Base-by-base conservation (phyloP, 352 stramenopile species). In the Pythium apleroticum region DNA sequence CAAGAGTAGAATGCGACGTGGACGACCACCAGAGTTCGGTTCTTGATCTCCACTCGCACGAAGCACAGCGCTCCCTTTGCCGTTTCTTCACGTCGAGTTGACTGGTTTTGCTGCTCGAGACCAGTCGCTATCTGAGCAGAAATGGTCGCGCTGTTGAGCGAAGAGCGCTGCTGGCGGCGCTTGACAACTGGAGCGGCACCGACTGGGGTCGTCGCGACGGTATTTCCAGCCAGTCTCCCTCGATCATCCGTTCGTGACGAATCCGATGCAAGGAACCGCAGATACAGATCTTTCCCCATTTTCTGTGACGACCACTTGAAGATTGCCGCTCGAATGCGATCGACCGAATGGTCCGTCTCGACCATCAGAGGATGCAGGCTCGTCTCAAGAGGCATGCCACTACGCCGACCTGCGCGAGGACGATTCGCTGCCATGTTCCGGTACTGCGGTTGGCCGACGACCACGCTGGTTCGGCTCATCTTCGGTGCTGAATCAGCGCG, bases 1-100 rank as follows among this genome's bases (percentile, higher is more conserved):
- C 81, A 89, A n/a, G 86, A 80, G 43, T 93, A 96, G 52, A 96
- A 96, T n/a, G 88, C 88, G 30, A 94, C 80, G 62, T 96, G 84
- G 35, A 96, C 66, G 24, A 84, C 80, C 17, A 85, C 84, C 2
- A 96, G 59, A 19, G 85, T 90, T 60, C 89, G 87, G 68, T 82
- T 91, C 55, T 91, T 94, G 31, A 86, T 72, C 60, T 95, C 86
- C 9, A 95, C 56, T 14, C 88, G 83, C 5, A 95, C 83, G 62
- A 96, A 95, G 52, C 88, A 96, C 31, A 96, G 61, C 28, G 87
- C 45, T 75, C 77, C 63, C 63, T 74, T 62, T 25, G 50, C 55
- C 31, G 43, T 9, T 19, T 66, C 60, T 25, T 62, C 60, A 4
- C 31, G 37, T 35, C 79, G 58, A 27, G 72, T 68, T 33, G 50